A percentile compares a stretch with the other conserved stretches of the same genome.
Conservation (phyloP, 2,329 filamentous ascomycete species). For the Epichloe sp. region DNA sequence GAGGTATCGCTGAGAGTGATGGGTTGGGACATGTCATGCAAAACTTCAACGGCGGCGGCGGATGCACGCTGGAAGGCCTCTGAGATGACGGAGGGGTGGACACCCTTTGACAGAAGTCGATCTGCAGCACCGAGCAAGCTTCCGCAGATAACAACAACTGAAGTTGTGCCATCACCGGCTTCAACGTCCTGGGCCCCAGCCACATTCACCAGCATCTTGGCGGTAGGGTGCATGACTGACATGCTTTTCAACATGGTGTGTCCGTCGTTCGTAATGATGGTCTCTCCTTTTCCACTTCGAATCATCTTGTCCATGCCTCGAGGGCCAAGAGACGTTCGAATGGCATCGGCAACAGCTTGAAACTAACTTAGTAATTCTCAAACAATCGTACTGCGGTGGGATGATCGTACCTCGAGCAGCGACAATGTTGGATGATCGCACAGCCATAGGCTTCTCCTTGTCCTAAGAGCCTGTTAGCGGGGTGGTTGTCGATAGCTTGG, state of each 20-base stretch:
- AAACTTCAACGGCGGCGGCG: conserved; percentile 71
- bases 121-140: conserved; percentile 90
- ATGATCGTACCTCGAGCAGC: conserved; percentile 68
- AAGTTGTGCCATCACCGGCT: conserved; percentile 95
- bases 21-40: conserved; percentile 92
- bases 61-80: conserved; percentile 95
- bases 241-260: conserved; percentile 99
- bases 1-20: conserved; percentile 79
- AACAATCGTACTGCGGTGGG: neutral
- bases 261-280: conserved; percentile 98
- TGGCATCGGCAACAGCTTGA: conserved; percentile 87
- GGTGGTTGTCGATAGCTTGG: conserved; percentile 20
- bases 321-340: conserved; percentile 89
- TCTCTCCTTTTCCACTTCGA: conserved; percentile 88
- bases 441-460: conserved; percentile 98
- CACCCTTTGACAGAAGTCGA: conserved; percentile 77
- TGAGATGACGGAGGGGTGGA: conserved; percentile 91
- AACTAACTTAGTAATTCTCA: conserved; percentile 3
- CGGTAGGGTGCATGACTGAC: conserved; percentile 98
- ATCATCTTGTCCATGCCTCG: conserved; percentile 99
- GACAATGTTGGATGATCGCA: conserved; percentile 91
- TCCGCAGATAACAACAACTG: conserved; percentile 94
- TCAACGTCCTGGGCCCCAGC: conserved; percentile 97
- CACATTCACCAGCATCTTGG: conserved; percentile 97
- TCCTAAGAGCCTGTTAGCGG: conserved; percentile 36